These are phyloP conservation scores for Talaromyces wortmannii DNA, from an alignment of 495 filamentous ascomycete genomes.

Conservation along the genomic window DNA sequence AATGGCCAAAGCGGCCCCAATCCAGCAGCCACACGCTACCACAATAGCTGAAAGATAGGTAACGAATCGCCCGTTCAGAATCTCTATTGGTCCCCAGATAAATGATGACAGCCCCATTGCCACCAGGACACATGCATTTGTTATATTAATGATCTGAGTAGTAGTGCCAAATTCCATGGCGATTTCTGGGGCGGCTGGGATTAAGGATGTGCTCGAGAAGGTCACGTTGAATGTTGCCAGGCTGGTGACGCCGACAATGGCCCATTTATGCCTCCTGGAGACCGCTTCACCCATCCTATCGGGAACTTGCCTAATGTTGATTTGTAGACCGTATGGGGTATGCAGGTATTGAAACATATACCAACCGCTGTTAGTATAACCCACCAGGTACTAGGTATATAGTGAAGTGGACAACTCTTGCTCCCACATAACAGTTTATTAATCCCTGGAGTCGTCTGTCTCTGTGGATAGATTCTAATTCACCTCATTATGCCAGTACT, in stretches of 20 bases:
- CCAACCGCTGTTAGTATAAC: too few species aligned
- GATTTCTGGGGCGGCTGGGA: conserved; percentile 36
- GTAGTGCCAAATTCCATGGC: conserved; percentile 29
- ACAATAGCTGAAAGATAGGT: conserved; percentile 31
- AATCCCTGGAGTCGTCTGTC: too few species aligned
- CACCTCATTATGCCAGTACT: too few species aligned
- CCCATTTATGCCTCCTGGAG: too few species aligned
- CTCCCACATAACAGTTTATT: too few species aligned
- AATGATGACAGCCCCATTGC: conserved; percentile 51
- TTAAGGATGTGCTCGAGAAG: conserved; percentile 34
- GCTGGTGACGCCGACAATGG: conserved; percentile 27
- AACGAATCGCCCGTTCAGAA: conserved; percentile 23
- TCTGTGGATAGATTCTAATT: too few species aligned
- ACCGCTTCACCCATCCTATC: too few species aligned
- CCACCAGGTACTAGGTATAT: too few species aligned
- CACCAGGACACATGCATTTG: conserved; percentile 45
- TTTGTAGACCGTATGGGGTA: too few species aligned
- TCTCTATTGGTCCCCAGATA: conserved; percentile 38
- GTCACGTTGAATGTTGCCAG: conserved; percentile 38
- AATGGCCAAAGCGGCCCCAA: conserved; percentile 22
- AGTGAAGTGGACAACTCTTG: too few species aligned
- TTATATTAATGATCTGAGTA: conserved; percentile 30
- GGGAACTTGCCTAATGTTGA: too few species aligned
- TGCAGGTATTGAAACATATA: too few species aligned
- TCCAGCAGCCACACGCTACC: conserved; percentile 26